These are phyloP conservation scores for Botrytis deweyae DNA, from an alignment of 2,329 filamentous ascomycete species.

Conservation along the genomic window DNA sequence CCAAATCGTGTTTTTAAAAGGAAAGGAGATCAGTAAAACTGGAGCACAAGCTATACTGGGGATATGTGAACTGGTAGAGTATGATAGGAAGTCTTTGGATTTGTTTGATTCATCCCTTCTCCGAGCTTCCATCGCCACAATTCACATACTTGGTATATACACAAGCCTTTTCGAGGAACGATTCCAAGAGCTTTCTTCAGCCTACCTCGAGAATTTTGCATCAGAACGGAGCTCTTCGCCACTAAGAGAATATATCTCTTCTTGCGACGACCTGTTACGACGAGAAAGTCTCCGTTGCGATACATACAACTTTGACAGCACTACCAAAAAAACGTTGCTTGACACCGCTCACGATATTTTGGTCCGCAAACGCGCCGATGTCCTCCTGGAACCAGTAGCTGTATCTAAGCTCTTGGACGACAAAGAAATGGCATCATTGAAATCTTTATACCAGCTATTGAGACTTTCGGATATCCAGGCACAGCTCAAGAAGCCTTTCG, in stretches of 20 bases:
- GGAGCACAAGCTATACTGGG: conserved; percentile 51
- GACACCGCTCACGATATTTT: conserved; percentile 70
- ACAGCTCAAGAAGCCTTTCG: conserved; percentile 71
- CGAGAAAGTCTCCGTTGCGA: conserved; percentile 76
- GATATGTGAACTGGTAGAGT: conserved; percentile 72
- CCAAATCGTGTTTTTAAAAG: conserved; percentile 47
- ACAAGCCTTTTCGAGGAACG: conserved; percentile 73
- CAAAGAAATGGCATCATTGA: conserved; percentile 67
- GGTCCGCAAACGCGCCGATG: conserved; percentile 64
- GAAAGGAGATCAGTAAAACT: conserved; percentile 38
- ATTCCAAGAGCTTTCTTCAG: conserved; percentile 66
- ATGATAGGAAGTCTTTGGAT: conserved; percentile 61
- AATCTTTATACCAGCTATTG: conserved; percentile 75
- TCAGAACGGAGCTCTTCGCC: conserved; percentile 59
- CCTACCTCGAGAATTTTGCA: conserved; percentile 70
- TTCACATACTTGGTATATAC: conserved; percentile 84
- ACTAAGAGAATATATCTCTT: conserved; percentile 73
- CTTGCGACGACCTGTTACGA: conserved; percentile 66
- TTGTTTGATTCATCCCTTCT: conserved; percentile 65
- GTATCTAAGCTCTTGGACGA: conserved; percentile 72
- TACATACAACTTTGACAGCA: conserved; percentile 75
- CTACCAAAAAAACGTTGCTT: conserved; percentile 76
- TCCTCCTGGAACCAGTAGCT: conserved; percentile 64
- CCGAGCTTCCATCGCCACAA: conserved; percentile 73
- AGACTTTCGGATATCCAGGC: conserved; percentile 68